phyloP scores from a whole-genome alignment of 345 rosid species.

The Litchi chinensis region DNA sequence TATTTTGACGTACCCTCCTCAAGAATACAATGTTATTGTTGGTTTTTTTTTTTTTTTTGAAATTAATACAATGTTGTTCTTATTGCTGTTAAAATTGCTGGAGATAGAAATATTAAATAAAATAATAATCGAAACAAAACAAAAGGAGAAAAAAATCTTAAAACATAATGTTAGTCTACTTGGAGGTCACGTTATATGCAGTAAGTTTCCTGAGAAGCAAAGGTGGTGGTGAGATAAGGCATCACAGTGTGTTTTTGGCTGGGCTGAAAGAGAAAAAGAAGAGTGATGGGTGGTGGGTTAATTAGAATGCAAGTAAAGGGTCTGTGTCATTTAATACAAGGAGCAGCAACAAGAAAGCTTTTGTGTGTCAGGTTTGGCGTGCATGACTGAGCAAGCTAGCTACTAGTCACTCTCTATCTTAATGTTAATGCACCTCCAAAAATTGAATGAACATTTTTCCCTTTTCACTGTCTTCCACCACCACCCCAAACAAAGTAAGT shows the following conservation, averaged over 20 bases:
- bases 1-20: neutral
- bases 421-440: conserved; percentile 14
- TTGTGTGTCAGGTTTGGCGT: conserved; percentile 54
- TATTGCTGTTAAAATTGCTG: neutral
- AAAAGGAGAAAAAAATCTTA: neutral
- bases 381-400: conserved; percentile 39
- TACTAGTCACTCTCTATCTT: conserved; percentile 18
- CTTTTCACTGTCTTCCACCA: conserved; percentile 21
- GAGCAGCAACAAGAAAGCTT: conserved; percentile 35
- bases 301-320: conserved; percentile 34
- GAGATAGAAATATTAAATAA: neutral
- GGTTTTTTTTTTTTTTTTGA: too few species aligned
- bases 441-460: conserved; percentile 21
- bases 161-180: neutral
- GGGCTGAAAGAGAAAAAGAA: neutral
- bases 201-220: neutral
- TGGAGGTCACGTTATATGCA: neutral
- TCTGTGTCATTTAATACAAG: conserved; percentile 27
- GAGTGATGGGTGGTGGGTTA: conserved; percentile 17
- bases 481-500: conserved; percentile 10
- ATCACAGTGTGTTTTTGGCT: neutral
- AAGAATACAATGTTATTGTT: too few species aligned
- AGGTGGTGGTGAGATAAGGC: neutral
- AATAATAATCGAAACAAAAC: neutral
- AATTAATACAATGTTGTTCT: neutral